Base-by-base conservation (phyloP, 768 basidiomycete genomes). In the Termitomyces sp. region DNA sequence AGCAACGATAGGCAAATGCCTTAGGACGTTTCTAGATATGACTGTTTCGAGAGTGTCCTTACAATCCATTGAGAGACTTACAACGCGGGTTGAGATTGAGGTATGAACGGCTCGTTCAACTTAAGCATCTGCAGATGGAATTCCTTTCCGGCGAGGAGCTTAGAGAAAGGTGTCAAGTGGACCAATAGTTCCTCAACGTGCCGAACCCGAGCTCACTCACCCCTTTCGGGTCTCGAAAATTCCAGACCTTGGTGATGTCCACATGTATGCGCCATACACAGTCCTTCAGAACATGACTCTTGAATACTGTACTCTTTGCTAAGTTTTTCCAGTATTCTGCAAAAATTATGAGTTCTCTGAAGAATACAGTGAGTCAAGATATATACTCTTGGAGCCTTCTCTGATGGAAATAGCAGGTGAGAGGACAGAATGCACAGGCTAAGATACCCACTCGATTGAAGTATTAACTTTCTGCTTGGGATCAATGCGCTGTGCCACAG, bases 221-320 rank as follows among this genome's bases (percentile, higher is more conserved):
- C 30, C 48, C 40, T 24, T 52, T 17, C 8, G 60, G 64, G 51
- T 65, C 62, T n/a, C 54, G 40, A 46, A 69, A 67, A 57, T 68
- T 68, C 65, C 65, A 66, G 21, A 61, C 53, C 24, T 56, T 45
- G 22, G 65, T 51, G 22, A 66, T 66, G 42, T 66, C 65, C 12
- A 53, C 19, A 26, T 59, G 58, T 45, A 59, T 56, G n/a, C 51
- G 50, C 37, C 38, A 55, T 45, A 59, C 45, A 51, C 58, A 59
- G 22, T 51, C 41, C 17, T 52, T 35, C 15, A 59, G 19, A 8
- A 37, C 26, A 12, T 48, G 34, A 12, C 41, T 51, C n/a, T 41
- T 47, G 42, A 56, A 55, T 11, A 42, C 46, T 26, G 50, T 42
- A 43, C 58, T 52, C 41, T 28, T 51, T 21, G 48, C 45, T 7